A percentile compares a stretch with the other conserved stretches of the same genome.
Evolutionary conservation across 768 basidiomycete species (phyloP).

Genomic region (Wakefieldia striispora): DNA sequence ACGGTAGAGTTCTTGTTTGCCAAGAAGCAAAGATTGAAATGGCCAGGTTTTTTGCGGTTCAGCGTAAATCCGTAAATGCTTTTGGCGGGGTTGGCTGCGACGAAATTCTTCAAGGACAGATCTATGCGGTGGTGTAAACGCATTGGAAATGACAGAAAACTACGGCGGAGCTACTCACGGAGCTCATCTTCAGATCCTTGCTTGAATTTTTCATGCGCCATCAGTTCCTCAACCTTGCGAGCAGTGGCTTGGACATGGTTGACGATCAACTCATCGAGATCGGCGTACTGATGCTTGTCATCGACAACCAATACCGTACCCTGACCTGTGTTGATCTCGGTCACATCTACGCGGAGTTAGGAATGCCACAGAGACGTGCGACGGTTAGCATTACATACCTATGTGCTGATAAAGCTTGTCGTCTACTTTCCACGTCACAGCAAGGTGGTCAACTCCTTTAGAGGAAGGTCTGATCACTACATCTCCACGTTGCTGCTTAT

Average conservation of each 20-base stretch:
- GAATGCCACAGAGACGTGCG: background rate
- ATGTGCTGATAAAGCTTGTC: slow-evolving; percentile 96
- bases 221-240: slow-evolving; percentile 89
- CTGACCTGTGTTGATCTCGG: slow-evolving; percentile 74
- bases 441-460: slow-evolving; percentile 88
- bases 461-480: slow-evolving; percentile 96
- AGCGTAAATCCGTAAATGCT: slow-evolving; percentile 95
- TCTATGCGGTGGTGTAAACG: slow-evolving; percentile 44
- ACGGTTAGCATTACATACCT: slow-evolving; percentile 47
- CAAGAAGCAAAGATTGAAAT: slow-evolving; percentile 91
- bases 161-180: slow-evolving; percentile 53
- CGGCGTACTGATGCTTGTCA: slow-evolving; percentile 77
- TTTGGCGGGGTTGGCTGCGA: slow-evolving; percentile 90
- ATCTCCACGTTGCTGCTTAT: slow-evolving; percentile 90
- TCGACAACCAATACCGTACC: slow-evolving; percentile 72
- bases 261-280: slow-evolving; percentile 95
- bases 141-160: background rate
- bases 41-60: slow-evolving; percentile 86
- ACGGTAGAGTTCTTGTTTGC: slow-evolving; percentile 88
- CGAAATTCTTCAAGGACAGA: slow-evolving; percentile 81
- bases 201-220: slow-evolving; percentile 95
- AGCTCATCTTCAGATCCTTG: slow-evolving; percentile 84
- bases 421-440: slow-evolving; percentile 99
- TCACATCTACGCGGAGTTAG: slow-evolving; percentile 58
- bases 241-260: slow-evolving; percentile 95